A percentile compares a stretch with the other conserved stretches of the same genome.
Evolutionary conservation across 495 filamentous ascomycete species (phyloP).

Genomic region (Parathielavia hyrcaniae): DNA sequence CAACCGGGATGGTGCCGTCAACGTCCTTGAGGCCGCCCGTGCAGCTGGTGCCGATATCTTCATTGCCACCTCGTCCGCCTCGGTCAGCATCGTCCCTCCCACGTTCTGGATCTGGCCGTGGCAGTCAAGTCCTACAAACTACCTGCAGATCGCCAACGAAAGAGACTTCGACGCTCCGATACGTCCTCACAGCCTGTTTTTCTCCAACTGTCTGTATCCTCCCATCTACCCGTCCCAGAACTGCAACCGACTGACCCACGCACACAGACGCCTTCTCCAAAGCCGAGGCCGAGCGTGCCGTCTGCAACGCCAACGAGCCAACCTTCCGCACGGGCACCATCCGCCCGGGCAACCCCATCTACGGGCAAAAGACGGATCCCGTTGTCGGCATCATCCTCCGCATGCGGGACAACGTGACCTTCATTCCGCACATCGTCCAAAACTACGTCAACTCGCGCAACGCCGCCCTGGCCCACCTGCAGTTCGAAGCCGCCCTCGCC

Average conservation of each 20-base stretch:
- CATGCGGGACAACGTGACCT: slow-evolving; percentile 32
- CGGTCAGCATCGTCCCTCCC: slow-evolving; percentile 39
- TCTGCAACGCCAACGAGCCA: slow-evolving; percentile 43
- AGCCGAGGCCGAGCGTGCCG: slow-evolving; percentile 47
- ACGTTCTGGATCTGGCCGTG: slow-evolving; percentile 49
- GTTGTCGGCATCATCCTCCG: slow-evolving; percentile 29
- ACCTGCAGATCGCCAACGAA: slow-evolving; percentile 42
- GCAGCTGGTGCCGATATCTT: slow-evolving; percentile 48
- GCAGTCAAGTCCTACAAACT: slow-evolving; percentile 34
- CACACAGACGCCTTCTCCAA: slow-evolving; percentile 42
- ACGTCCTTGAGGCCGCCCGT: slow-evolving; percentile 50
- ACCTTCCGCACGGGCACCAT: slow-evolving; percentile 53
- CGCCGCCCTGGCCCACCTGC: slow-evolving; percentile 51
- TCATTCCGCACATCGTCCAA: slow-evolving; percentile 47
- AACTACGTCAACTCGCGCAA: slow-evolving; percentile 52
- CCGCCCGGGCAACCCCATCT: slow-evolving; percentile 54
- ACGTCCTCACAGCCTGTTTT: slow-evolving; percentile 44
- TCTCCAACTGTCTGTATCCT: slow-evolving; percentile 42
- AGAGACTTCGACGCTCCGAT: slow-evolving; percentile 44
- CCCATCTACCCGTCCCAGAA: not conserved
- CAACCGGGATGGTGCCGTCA: slow-evolving; percentile 55
- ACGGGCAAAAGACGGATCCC: slow-evolving; percentile 46
- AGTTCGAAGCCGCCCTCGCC: slow-evolving; percentile 50
- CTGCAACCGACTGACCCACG: not conserved
- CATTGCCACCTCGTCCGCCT: slow-evolving; percentile 55